Conservation (phyloP, 225 moss, liverwort and hornwort species). For the Marchantia polymorpha region DNA sequence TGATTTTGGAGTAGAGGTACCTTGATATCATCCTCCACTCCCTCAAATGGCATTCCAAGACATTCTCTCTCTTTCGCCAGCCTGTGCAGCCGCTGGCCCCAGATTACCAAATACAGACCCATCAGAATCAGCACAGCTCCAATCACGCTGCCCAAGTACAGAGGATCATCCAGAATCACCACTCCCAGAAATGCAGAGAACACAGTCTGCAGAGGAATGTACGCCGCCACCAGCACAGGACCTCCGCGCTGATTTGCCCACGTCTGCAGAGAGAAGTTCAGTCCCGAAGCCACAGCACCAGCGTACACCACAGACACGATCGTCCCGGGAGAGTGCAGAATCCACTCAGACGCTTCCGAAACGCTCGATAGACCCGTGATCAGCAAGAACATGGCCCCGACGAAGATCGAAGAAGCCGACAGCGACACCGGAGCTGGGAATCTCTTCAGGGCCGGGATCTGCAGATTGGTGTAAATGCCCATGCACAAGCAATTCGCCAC, state of each 20-base stretch:
- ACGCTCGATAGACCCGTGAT: too few relatives aligned
- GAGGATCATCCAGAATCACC: constrained; percentile 46
- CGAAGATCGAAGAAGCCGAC: too few relatives aligned
- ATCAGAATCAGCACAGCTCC: constrained; percentile 52
- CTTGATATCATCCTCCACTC: constrained; percentile 12
- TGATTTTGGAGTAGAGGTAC: constrained; percentile 35
- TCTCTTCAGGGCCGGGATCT: too few relatives aligned
- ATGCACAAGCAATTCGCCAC: constrained; percentile 43
- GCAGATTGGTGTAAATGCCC: constrained; percentile 44
- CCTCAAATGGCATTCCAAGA: constrained; percentile 30
- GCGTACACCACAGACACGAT: too few relatives aligned
- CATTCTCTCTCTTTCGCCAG: constrained; percentile 29
- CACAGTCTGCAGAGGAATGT: constrained; percentile 49
- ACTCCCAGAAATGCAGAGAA: constrained; percentile 22
- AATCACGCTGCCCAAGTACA: constrained; percentile 69
- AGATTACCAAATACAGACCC: constrained; percentile 74
- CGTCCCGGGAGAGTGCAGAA: too few relatives aligned
- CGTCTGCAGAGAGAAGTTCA: constrained; percentile 48
- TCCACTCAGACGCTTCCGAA: too few relatives aligned
- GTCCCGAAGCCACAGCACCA: constrained; percentile 21
- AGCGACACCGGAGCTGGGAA: too few relatives aligned
- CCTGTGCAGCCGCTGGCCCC: constrained; percentile 53
- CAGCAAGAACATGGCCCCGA: too few relatives aligned
- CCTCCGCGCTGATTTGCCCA: constrained; percentile 67
- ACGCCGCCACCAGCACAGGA: constrained; percentile 64